Conservation (phyloP, 768 basidiomycete genomes). For the Strobilomyces dryophilus region DNA sequence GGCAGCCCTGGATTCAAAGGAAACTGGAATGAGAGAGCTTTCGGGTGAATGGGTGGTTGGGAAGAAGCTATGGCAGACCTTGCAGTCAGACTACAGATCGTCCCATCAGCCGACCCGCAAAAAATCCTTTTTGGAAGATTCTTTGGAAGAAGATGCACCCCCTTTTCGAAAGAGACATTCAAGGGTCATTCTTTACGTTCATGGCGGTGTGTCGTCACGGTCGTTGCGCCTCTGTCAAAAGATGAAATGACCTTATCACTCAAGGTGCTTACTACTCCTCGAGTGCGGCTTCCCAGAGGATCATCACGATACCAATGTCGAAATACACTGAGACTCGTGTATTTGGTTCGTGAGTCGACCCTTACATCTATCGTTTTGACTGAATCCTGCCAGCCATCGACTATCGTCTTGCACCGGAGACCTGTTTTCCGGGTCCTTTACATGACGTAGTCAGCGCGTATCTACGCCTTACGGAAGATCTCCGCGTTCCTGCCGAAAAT, state of each 20-base stretch:
- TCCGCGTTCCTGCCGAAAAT: constrained; percentile 88
- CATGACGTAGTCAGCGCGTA: constrained; percentile 87
- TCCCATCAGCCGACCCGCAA: constrained; percentile 28
- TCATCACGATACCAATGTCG: constrained; percentile 87
- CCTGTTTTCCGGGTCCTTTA: constrained; percentile 85
- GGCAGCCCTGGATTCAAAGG: constrained; percentile 63
- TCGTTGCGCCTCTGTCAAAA: neutral
- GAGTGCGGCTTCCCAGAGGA: constrained; percentile 84
- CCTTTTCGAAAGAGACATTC: constrained; percentile 48
- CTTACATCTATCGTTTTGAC: neutral
- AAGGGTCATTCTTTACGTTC: constrained; percentile 86
- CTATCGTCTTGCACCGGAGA: constrained; percentile 95
- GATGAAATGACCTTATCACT: constrained; percentile 1
- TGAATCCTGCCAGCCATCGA: constrained; percentile 60
- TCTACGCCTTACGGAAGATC: constrained; percentile 79
- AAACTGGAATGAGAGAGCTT: constrained; percentile 76
- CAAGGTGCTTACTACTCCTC: constrained; percentile 90
- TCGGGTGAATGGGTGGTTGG: constrained; percentile 98
- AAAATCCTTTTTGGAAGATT: constrained; percentile 14
- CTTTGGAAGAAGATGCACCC: constrained; percentile 12
- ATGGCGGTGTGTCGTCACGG: constrained; percentile 63
- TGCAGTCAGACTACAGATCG: constrained; percentile 79
- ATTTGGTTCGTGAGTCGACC: constrained; percentile 52
- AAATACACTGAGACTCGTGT: constrained; percentile 87
- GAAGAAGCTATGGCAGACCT: constrained; percentile 79